These are phyloP conservation scores for Seminavis robusta DNA, from an alignment of 108 stramenopile species.

Conservation along the genomic window DNA sequence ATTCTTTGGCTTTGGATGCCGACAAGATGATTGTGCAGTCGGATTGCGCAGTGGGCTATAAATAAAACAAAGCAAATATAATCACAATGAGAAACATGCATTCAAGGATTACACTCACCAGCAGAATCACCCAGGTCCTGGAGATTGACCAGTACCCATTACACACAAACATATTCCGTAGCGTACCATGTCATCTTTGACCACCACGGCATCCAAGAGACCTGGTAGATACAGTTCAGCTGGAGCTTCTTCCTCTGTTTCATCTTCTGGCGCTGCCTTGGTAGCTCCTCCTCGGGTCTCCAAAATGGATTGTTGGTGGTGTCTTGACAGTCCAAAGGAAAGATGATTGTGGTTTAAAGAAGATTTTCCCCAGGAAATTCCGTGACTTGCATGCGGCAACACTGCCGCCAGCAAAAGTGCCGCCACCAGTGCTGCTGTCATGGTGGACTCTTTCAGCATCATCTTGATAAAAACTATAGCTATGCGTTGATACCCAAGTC, in stretches of 20 bases:
- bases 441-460: too few relatives aligned
- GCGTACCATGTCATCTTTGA: constrained; percentile 47
- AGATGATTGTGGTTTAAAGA: too few relatives aligned
- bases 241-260: constrained; percentile 22
- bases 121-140: background rate
- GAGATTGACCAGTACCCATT: background rate
- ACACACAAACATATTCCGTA: background rate
- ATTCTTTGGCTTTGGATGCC: constrained; percentile 79
- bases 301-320: too few relatives aligned
- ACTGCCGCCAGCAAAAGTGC: too few relatives aligned
- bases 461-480: too few relatives aligned
- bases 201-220: constrained; percentile 59
- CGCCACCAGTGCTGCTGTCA: too few relatives aligned
- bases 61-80: constrained; percentile 3
- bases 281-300: constrained; percentile 1
- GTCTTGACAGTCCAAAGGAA: too few relatives aligned
- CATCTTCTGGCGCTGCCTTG: constrained; percentile 9
- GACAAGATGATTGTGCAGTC: constrained; percentile 60
- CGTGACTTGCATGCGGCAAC: too few relatives aligned
- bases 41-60: constrained; percentile 13
- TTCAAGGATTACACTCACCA: background rate
- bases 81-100: background rate
- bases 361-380: too few relatives aligned
- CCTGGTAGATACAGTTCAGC: constrained; percentile 74
- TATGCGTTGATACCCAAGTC: too few relatives aligned